These are phyloP conservation scores for Paraglomus brasilianum DNA, from an alignment of 192 early-diverging fungal genomes.

Conservation along the genomic window DNA sequence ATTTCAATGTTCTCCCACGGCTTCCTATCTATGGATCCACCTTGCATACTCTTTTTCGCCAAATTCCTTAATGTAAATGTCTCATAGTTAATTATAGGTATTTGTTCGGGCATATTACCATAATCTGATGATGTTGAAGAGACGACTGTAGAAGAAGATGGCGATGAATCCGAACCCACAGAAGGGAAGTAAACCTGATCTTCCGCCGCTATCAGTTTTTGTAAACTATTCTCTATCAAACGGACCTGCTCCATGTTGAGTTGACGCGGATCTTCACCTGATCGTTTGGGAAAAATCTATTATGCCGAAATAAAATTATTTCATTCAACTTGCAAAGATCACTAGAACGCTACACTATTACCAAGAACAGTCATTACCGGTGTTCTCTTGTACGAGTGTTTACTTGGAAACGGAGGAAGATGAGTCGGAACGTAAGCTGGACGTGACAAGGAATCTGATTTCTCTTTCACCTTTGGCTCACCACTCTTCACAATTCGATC, in stretches of 20 bases:
- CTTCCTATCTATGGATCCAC: too few species aligned
- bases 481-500: background rate
- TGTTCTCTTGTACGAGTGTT: conserved; percentile 58
- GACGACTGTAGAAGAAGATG: conserved; percentile 3
- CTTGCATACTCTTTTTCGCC: too few species aligned
- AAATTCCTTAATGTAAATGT: too few species aligned
- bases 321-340: background rate
- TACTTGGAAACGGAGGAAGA: conserved; percentile 52
- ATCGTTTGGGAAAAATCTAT: conserved; percentile 53
- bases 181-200: conserved; percentile 35
- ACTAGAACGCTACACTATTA: background rate
- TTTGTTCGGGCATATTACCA: too few species aligned
- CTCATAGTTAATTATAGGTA: too few species aligned
- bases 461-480: background rate
- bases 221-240: conserved; percentile 55
- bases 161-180: background rate
- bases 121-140: conserved; percentile 1
- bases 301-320: background rate
- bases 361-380: conserved; percentile 40
- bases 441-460: conserved; percentile 30
- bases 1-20: too few species aligned
- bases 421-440: conserved; percentile 49
- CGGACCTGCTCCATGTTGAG: conserved; percentile 55
- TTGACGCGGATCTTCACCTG: conserved; percentile 47
- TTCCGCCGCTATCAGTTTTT: conserved; percentile 45